Conservation (phyloP, 2,329 filamentous ascomycete genomes). For the Aciculosporium take region DNA sequence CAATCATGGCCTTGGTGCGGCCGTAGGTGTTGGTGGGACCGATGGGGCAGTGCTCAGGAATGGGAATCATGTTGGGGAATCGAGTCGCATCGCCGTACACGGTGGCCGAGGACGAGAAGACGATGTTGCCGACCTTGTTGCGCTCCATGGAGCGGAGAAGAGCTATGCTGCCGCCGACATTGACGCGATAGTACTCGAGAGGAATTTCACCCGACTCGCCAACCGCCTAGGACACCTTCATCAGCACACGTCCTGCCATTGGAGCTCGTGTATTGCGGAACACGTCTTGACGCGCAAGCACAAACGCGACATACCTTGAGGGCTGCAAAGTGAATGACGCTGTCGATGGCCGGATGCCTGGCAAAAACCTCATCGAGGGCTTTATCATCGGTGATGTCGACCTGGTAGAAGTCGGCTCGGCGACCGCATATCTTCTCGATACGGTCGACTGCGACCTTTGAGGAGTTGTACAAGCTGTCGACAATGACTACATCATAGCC, state of each 20-base stretch:
- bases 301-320: constrained; percentile 63
- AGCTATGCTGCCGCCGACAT: constrained; percentile 81
- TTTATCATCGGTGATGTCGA: constrained; percentile 76
- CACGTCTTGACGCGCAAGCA: background rate
- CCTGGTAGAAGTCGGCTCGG: constrained; percentile 69
- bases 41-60: constrained; percentile 90
- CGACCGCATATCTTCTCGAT: constrained; percentile 89
- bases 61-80: constrained; percentile 96
- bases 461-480: constrained; percentile 96
- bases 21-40: constrained; percentile 97
- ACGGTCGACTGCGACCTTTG: constrained; percentile 77
- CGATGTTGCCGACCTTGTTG: constrained; percentile 88
- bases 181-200: constrained; percentile 95
- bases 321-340: constrained; percentile 96
- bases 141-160: constrained; percentile 77
- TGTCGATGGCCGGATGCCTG: constrained; percentile 86
- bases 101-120: constrained; percentile 96
- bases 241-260: too few relatives aligned
- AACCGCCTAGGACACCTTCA: constrained; percentile 59
- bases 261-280: background rate
- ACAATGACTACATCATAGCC: constrained; percentile 94
- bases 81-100: constrained; percentile 97
- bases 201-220: constrained; percentile 90
- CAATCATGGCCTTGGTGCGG: constrained; percentile 86
- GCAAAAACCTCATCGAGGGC: constrained; percentile 76